Evolutionary conservation across 164 flowering plant genomes (phyloP), one percentile per base, ranked within the genome.

Genomic region (Chloranthus sessilifolius): DNA sequence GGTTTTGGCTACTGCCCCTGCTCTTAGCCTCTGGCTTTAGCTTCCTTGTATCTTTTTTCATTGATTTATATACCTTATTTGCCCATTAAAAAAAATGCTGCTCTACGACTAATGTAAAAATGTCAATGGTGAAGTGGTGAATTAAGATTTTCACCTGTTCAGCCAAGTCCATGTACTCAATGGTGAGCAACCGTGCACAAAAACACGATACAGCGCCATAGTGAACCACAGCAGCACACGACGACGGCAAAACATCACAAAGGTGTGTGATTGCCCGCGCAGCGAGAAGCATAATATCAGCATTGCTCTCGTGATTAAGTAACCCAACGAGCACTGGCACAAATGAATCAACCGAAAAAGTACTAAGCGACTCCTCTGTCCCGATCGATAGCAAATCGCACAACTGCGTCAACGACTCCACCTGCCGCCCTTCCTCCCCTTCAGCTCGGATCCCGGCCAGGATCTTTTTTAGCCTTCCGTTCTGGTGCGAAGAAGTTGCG

Each of bases 81-180:
- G n/a, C n/a, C n/a, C n/a, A n/a, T n/a, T n/a, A n/a, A n/a, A n/a
- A n/a, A n/a, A n/a, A n/a, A n/a, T n/a, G n/a, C n/a, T n/a, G n/a
- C n/a, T n/a, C n/a, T n/a, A n/a, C n/a, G n/a, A n/a, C n/a, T n/a
- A n/a, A n/a, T n/a, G n/a, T n/a, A n/a, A n/a, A n/a, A n/a, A n/a
- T n/a, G n/a, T n/a, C n/a, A n/a, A n/a, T n/a, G n/a, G n/a, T n/a
- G n/a, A n/a, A n/a, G n/a, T n/a, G n/a, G n/a, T n/a, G n/a, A n/a
- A 38, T 1, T n/a, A 16, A 17, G 25, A 17, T 10, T 2, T 58
- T 43, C 44, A 87, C 99, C 99, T 94, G 99, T 53, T 94, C 97
- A 26, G 99, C 99, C 71, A 94, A 73, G 68, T 94, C 99, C 99
- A 94, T 94, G 67, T 94, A 89, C 74, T 94, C 99, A 39, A 89